Percentiles rank a stretch among this genome's conserved stretches.
Evolutionary conservation across 129 eudicot species (phyloP).

Genomic region (Centrapalus pauciflorus): DNA sequence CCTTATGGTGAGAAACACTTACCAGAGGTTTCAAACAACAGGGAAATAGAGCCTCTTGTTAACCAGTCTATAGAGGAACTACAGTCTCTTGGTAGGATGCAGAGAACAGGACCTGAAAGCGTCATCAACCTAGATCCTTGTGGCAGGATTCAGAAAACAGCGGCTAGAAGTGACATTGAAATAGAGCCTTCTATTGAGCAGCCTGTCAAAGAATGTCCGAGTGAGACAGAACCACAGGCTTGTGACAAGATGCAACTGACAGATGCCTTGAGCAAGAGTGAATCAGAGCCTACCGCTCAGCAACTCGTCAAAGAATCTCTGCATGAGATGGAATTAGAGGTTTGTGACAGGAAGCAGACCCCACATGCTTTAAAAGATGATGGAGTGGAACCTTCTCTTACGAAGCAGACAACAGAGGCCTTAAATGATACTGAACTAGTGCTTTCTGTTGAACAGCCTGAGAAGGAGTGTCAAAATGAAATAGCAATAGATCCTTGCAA

Average conservation of each 20-base stretch:
- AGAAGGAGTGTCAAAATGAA: conserved; percentile 22
- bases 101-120: conserved; percentile 13
- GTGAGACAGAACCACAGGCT: conserved; percentile 23
- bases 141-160: conserved; percentile 22
- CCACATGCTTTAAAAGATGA: conserved; percentile 7
- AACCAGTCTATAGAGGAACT: conserved; percentile 18
- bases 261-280: conserved; percentile 20
- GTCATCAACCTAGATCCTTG: conserved; percentile 13
- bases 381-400: conserved; percentile 19
- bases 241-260: conserved; percentile 19
- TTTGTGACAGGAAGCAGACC: conserved; percentile 5
- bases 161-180: conserved; percentile 5
- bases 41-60: conserved; percentile 16
- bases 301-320: conserved; percentile 14
- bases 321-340: conserved; percentile 12
- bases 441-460: conserved; percentile 15
- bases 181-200: conserved; percentile 11
- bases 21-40: conserved; percentile 20
- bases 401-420: conserved; percentile 21
- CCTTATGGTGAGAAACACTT: conserved; percentile 22
- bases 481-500: conserved; percentile 23
- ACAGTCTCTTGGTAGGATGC: conserved; percentile 1
- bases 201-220: conserved; percentile 21
- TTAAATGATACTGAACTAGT: conserved; percentile 12
- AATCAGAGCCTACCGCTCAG: conserved; percentile 15